Percentiles rank a stretch among this genome's conserved stretches.
Evolutionary conservation across 495 filamentous ascomycete species (phyloP).

Genomic region (Penicillium tannophilum): DNA sequence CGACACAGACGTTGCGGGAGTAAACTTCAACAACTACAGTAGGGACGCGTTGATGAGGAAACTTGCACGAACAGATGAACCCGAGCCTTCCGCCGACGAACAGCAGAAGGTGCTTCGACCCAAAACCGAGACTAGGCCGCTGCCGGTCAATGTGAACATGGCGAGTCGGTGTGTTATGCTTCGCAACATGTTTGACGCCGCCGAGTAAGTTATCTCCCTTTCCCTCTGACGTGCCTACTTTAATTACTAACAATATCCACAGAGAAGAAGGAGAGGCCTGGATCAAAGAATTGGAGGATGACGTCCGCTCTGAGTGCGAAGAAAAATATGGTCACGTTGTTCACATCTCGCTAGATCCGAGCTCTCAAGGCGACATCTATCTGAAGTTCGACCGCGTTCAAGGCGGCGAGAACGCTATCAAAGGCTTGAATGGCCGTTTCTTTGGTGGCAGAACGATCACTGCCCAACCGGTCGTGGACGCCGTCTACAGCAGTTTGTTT

Average conservation of each 20-base stretch:
- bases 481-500: constrained; percentile 97
- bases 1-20: constrained; percentile 96
- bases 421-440: constrained; percentile 94
- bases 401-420: constrained; percentile 95
- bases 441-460: constrained; percentile 89
- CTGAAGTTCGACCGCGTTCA: constrained; percentile 95
- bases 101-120: constrained; percentile 73
- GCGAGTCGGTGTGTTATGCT: constrained; percentile 93
- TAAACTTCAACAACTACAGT: constrained; percentile 99
- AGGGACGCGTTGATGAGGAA: constrained; percentile 97
- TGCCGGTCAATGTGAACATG: constrained; percentile 86
- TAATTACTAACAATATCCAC: constrained; percentile 45
- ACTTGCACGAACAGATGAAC: constrained; percentile 93
- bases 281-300: constrained; percentile 92
- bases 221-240: not conserved
- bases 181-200: constrained; percentile 91
- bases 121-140: constrained; percentile 77
- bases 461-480: constrained; percentile 94
- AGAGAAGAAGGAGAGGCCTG: constrained; percentile 87
- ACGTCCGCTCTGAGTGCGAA: constrained; percentile 91
- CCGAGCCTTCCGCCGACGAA: constrained; percentile 62
- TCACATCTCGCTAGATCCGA: constrained; percentile 94
- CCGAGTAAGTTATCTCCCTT: constrained; percentile 68
- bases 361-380: constrained; percentile 94
- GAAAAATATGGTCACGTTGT: constrained; percentile 96